Evolutionary conservation across 1,284 basidiomycete species (phyloP).

Genomic region (Leccinum fallax): DNA sequence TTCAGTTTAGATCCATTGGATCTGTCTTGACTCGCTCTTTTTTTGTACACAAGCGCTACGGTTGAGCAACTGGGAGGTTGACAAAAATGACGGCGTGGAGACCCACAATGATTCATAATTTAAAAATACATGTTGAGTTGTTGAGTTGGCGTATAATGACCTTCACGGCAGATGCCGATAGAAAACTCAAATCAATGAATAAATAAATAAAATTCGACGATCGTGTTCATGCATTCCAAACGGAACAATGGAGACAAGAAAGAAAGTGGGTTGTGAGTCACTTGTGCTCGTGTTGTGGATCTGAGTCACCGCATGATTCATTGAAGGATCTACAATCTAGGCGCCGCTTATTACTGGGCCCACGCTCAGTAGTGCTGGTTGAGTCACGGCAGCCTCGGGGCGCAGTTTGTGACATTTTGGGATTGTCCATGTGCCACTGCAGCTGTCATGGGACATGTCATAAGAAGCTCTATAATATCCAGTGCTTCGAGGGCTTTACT

Average conservation of each 20-base stretch:
- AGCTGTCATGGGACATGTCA: conserved; percentile 10
- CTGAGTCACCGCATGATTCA: neutral
- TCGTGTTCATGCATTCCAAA: neutral
- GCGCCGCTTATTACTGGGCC: conserved; percentile 9
- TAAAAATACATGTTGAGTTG: neutral
- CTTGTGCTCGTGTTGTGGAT: neutral
- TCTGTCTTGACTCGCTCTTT: conserved; percentile 12
- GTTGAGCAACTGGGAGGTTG: neutral
- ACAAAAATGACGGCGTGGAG: neutral
- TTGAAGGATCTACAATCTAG: conserved; percentile 23
- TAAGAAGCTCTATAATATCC: conserved; percentile 7
- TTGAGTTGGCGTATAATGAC: neutral
- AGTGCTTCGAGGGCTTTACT: conserved; percentile 16
- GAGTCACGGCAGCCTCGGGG: neutral
- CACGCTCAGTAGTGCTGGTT: neutral
- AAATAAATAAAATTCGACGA: neutral
- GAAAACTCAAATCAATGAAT: conserved; percentile 1
- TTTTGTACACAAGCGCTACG: neutral
- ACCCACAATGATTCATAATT: conserved; percentile 1
- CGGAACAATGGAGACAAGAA: neutral
- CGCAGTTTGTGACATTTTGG: conserved; percentile 12
- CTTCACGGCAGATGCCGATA: conserved; percentile 13
- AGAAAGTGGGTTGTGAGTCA: neutral
- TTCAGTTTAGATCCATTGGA: conserved; percentile 20
- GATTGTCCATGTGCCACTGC: conserved; percentile 5